phyloP scores from a whole-genome alignment of 805 yeast species.

The Monosporozyma siamensis region DNA sequence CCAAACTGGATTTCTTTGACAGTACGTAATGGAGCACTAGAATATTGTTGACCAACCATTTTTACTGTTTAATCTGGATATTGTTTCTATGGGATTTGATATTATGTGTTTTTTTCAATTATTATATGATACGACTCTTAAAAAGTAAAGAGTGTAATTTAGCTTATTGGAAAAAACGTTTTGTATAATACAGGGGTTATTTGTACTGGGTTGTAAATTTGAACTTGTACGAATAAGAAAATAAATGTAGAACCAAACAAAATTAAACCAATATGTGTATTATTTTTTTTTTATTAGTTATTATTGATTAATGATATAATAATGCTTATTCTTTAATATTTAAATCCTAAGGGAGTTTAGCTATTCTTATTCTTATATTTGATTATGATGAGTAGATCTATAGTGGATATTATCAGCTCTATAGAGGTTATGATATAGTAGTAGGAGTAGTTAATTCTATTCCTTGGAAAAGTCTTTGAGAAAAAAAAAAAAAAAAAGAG shows the following conservation, averaged over 20 bases:
- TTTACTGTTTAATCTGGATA: slow-evolving; percentile 3
- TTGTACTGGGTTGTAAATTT: neutral
- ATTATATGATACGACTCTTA: too few species aligned
- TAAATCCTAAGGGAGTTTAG: neutral
- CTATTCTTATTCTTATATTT: neutral
- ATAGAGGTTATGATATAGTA: too few species aligned
- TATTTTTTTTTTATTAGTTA: slow-evolving; percentile 1
- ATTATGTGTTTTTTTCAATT: too few species aligned
- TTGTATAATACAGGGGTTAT: neutral
- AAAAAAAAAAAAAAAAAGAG: neutral
- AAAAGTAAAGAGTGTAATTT: too few species aligned
- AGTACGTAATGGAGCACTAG: slow-evolving; percentile 96
- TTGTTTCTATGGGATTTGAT: neutral
- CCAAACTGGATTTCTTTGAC: slow-evolving; percentile 99
- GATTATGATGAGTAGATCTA: neutral
- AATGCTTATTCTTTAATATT: neutral
- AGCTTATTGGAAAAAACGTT: neutral
- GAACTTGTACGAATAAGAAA: neutral
- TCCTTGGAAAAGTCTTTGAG: neutral
- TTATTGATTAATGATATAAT: neutral
- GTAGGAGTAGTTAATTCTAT: too few species aligned
- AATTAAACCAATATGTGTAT: neutral
- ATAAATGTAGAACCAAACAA: neutral
- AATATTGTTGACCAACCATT: slow-evolving; percentile 67
- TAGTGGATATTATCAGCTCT: too few species aligned